Base-by-base conservation (phyloP, 1,284 basidiomycete species). In the Anthracocystis panici-leucophaei region DNA sequence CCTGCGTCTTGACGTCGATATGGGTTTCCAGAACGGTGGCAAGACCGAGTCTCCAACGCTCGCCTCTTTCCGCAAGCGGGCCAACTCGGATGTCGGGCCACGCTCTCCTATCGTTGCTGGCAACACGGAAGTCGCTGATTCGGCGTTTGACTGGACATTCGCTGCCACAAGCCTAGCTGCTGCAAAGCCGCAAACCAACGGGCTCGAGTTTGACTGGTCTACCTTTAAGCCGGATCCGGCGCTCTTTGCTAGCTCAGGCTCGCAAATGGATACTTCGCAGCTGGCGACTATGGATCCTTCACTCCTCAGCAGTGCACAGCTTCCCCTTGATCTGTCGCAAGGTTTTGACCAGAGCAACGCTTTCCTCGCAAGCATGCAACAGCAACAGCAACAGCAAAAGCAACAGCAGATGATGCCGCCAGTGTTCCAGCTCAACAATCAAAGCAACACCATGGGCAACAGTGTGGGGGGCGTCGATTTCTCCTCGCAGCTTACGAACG, bases 1-100 rank as follows among this genome's bases (percentile, higher is more conserved):
- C 50, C 50, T 80, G 35, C 65, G 74, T 20, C 65, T 80, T 1
- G 78, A 80, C 38, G 78, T 80, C 27, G 77, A 80, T 52, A 80
- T 80, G 77, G 78, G 77, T 54, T 80, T 77, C 44, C 65, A 67
- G 46, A 62, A 50, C 12, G 55, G 50, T 27, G 63, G 66, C 48
- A 76, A 66, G 51, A 65, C 57, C 64, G 76, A 80, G 25, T 74
- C 68, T 14, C 73, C 72, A 4, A 76, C 76, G 10, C 58, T 67
- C 27, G 67, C 65, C 25, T 44, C 48, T 18, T 73, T 72, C 57
- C 69, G 78, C 18, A 80, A 79, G 35, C 61, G 78, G 11, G 62
- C 77, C 62, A 78, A 71, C 35, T 80, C 78, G 27, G 78, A 80
- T 38, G 48, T 77, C 3, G 78, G 78, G 2, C 74, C 76, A 12